Evolutionary conservation across 441 rosid species (phyloP), one percentile per base, ranked within the genome.

Genomic region (Breynia disticha): DNA sequence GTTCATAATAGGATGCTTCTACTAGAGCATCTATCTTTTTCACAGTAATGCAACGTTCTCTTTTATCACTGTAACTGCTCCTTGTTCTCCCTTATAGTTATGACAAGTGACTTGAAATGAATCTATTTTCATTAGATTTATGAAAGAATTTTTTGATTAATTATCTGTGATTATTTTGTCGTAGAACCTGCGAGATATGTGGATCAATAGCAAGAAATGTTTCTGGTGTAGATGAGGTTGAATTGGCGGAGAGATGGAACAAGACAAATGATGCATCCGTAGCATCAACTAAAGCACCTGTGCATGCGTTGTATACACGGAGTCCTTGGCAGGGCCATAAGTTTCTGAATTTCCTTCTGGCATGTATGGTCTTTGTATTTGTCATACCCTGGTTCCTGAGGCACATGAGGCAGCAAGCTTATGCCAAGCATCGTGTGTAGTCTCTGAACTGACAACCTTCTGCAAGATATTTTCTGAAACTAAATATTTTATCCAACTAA

Each of bases 181-280:
- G 48, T 70, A 91, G 96, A 82, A 77, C 76, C 39, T 93, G 88
- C 61, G 88, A 81, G 76, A 81, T 81, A 39, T 81, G 88, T 54
- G 72, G 75, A 50, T 72, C 81, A 5, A 43, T 77, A 12, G 88
- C 76, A 19, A 64, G 59, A 22, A 79, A 79, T 57, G 75, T 79
- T 48, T 70, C 68, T 5, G 69, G 70, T 46, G 64, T 66, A 13
- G 61, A 49, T 18, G 78, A 72, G 61, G 55, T 20, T 3, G 83
- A 59, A 47, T 12, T 53, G 1, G 57, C 59, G 18, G 69, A 69
- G 58, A 74, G 53, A 24, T 57, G 62, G 46, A n/a, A 48, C 43
- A 79, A 77, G 62, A 60, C 16, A 20, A 63, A 52, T 19, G 59
- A 57, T 45, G 61, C 46, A 6, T 63, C 56, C 10, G 56, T 62